A percentile compares a stretch with the other conserved stretches of the same genome.
phyloP scores from a whole-genome alignment of 1,284 basidiomycete genomes.

The Pisolithus thermaeus region DNA sequence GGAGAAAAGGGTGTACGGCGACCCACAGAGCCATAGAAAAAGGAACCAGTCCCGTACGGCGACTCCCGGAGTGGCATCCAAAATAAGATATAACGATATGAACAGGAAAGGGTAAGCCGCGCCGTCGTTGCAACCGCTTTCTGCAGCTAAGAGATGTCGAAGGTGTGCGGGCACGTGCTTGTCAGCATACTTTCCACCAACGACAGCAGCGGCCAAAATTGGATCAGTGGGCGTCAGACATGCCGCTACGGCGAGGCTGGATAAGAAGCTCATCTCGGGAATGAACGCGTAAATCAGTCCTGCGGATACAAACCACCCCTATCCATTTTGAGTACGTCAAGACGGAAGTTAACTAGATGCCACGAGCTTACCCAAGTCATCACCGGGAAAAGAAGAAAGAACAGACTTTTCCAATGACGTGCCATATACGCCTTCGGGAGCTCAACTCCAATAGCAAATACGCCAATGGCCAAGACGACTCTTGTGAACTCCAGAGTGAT shows the following conservation, averaged over 20 bases:
- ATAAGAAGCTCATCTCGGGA: constrained; percentile 82
- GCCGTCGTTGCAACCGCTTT: constrained; percentile 92
- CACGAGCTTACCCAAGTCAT: constrained; percentile 75
- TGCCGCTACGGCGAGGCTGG: constrained; percentile 84
- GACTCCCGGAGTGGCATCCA: constrained; percentile 55
- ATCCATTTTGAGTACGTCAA: constrained; percentile 7
- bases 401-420: constrained; percentile 85
- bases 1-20: constrained; percentile 1
- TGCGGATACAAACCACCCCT: constrained; percentile 91
- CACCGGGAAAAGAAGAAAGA: constrained; percentile 82
- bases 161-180: constrained; percentile 97
- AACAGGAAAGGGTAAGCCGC: constrained; percentile 97
- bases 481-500: constrained; percentile 90
- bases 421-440: constrained; percentile 91
- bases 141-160: constrained; percentile 84
- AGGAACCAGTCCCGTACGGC: constrained; percentile 83
- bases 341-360: constrained; percentile 7
- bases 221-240: constrained; percentile 97
- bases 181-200: constrained; percentile 97
- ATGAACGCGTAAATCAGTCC: constrained; percentile 87
- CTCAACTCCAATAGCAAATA: constrained; percentile 97
- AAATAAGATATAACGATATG: constrained; percentile 84
- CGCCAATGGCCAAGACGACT: constrained; percentile 95
- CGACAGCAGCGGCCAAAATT: constrained; percentile 82
- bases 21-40: constrained; percentile 77